Base-by-base conservation (phyloP, 352 stramenopile genomes). In the Phytophthora lateralis region DNA sequence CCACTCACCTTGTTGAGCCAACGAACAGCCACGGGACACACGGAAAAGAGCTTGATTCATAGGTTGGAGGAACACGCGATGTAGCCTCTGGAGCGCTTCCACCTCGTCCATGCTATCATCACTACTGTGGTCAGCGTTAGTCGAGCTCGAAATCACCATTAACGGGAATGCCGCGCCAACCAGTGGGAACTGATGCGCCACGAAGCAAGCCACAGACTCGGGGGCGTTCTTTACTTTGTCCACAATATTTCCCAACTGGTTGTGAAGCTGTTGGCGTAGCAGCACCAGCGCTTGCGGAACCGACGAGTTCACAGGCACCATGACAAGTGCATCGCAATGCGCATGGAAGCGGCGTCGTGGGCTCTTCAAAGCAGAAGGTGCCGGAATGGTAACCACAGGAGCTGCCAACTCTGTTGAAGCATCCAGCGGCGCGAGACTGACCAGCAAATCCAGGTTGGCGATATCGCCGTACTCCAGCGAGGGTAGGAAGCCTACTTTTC, bases 391-490 rank as follows among this genome's bases (percentile, higher is more conserved):
- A 49, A 85, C 29, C n/a, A 76, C 50, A 1, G 73, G 76, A 3
- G 75, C 58, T 17, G 37, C 39, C 2, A 38, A 35, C 24, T 60
- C 26, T 0, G 53, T 27, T 27, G 48, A 29, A 44, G n/a, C 34
- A 27, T 65, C 45, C 17, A 66, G 15, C 3, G 70, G 59, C 0
- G 71, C 56, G 6, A 91, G 62, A 57, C 60, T 74, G 2, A 73
- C 52, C 4, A 91, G 61, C 20, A 91, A 20, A 34, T 87, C 66
- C 1, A 89, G 18, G 14, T 75, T 78, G 0, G 68, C 56, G 27
- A 91, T 78, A 9, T 80, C 66, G 0, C 79, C 77, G 42, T 86
- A 89, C 56, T 89, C 82, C n/a, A 91, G 51, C 0, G 77, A 84
- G 27, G 41, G 32, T 29, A 76, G 41, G 15, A 66, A 65, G 2